Evolutionary conservation across 768 basidiomycete genomes (phyloP).

Genomic region (Mycena maculata): DNA sequence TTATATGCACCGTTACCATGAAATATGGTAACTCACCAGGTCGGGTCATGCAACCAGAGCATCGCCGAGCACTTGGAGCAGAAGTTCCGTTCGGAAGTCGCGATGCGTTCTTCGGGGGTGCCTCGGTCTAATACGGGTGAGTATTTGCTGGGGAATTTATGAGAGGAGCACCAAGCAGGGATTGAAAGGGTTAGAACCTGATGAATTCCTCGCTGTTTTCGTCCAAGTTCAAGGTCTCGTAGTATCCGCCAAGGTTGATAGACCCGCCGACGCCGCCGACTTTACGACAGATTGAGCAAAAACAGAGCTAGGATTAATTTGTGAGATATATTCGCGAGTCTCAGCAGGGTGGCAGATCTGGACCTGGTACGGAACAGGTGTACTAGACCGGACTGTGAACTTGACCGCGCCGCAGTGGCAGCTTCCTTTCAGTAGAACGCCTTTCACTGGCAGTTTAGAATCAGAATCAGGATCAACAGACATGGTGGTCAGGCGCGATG

Average conservation of each 20-base stretch:
- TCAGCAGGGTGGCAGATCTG: slow-evolving; percentile 53
- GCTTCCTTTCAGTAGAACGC: slow-evolving; percentile 64
- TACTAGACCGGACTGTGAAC: slow-evolving; percentile 63
- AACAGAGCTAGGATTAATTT: slow-evolving; percentile 60
- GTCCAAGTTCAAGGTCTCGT: slow-evolving; percentile 62
- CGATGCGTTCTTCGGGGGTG: slow-evolving; percentile 58
- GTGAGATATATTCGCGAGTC: not conserved
- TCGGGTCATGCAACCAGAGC: slow-evolving; percentile 72
- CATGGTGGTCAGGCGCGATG: slow-evolving; percentile 49
- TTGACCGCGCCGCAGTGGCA: slow-evolving; percentile 66
- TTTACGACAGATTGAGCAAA: slow-evolving; percentile 79
- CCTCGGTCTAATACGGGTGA: slow-evolving; percentile 71
- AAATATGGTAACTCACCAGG: slow-evolving; percentile 53
- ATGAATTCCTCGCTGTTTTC: slow-evolving; percentile 64
- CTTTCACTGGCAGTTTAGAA: too few relatives aligned
- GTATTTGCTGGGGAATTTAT: slow-evolving; percentile 58
- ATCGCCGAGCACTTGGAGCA: slow-evolving; percentile 73
- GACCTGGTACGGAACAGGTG: slow-evolving; percentile 74
- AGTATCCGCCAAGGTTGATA: slow-evolving; percentile 71
- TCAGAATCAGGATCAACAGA: too few relatives aligned
- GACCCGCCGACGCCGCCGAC: slow-evolving; percentile 74
- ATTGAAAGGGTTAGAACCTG: slow-evolving; percentile 51
- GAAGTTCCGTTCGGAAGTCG: slow-evolving; percentile 70
- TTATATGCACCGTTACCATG: not conserved
- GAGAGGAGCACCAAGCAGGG: not conserved